Base-by-base conservation (phyloP, 163 green algal species). In the Coccomyxa subellipsoidea region DNA sequence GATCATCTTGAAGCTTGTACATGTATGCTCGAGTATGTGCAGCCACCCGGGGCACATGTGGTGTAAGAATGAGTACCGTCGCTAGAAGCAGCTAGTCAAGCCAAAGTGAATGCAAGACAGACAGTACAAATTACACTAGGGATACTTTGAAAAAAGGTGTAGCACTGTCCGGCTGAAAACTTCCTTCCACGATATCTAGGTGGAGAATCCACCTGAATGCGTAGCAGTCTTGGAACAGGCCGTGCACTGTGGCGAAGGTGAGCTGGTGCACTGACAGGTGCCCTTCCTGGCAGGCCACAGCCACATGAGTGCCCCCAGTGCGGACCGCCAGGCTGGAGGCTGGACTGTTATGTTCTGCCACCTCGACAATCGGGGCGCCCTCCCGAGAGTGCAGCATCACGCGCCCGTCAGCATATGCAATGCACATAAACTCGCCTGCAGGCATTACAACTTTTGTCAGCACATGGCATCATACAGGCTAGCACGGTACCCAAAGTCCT, bases 231-330 rank as follows among this genome's bases (percentile, higher is more conserved):
- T 87, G 85, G 76, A 93, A 93, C 35, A 95, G 84, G 3, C 88
- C 89, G 81, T 94, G 91, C 77, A 96, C 90, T 7, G 88, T 94
- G 85, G 71, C 82, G 83, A 94, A 94, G 34, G 91, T 85, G 40
- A 95, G 89, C 90, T 94, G 89, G 81, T 95, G 90, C 83, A 94
- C 87, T 4, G 89, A 80, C 18, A 97, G 87, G 80, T 84, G 92
- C 76, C 93, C 93, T 69, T 92, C 84, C 70, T 95, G 88, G 69
- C 87, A 92, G n/a, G 90, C 93, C 34, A 95, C 82, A 0, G 90
- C 93, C 37, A 97, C 84, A 84, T 89, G 93, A 85, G 92, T 96
- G 76, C 90, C 78, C 79, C 92, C 90, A 29, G 91, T 89, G 23
- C 90, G 88, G 15, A 86, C 83, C 25, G 69, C 40, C 37, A 91